Base-by-base conservation (phyloP, 805 yeast species). In the Saccharomycopsis olivae region DNA sequence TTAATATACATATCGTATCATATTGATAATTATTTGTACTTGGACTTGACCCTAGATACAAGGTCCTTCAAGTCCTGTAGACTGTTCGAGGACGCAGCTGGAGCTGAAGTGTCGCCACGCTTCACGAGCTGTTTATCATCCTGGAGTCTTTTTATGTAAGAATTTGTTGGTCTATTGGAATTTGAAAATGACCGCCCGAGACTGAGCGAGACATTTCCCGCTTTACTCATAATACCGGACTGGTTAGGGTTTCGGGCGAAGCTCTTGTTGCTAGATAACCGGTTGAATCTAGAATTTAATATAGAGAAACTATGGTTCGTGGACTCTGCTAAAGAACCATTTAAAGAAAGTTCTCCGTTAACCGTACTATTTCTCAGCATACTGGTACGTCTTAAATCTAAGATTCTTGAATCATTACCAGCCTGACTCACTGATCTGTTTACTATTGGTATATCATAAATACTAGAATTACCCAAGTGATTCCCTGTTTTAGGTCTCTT, bases 1-100 rank as follows among this genome's bases (percentile, higher is more conserved):
- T n/a, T n/a, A n/a, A n/a, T n/a, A n/a, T n/a, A n/a, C n/a, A n/a
- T n/a, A n/a, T n/a, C n/a, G n/a, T n/a, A n/a, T n/a, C n/a, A n/a
- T n/a, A n/a, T n/a, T n/a, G n/a, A n/a, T n/a, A n/a, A n/a, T n/a
- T n/a, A n/a, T 24, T 36, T 32, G 28, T 40, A 40, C 24, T 40
- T 40, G 5, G 44, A 23, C 8, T 40, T 40, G n/a, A 40, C 40
- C 11, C 33, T 25, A n/a, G 40, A 40, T 23, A 40, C 28, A 5
- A 40, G 24, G 6, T 27, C 18, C 28, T 32, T 40, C 19, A 40
- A 36, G 4, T 36, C 39, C 9, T 21, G 14, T 21, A 40, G 36
- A 20, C 34, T 36, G 3, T 18, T 31, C 6, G 34, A 19, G 10
- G 24, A 4, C 19, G n/a, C 28, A 16, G 14, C 16, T 14, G 21